phyloP scores from a whole-genome alignment of 78 protist species.

The Goniomonas avonlea region DNA sequence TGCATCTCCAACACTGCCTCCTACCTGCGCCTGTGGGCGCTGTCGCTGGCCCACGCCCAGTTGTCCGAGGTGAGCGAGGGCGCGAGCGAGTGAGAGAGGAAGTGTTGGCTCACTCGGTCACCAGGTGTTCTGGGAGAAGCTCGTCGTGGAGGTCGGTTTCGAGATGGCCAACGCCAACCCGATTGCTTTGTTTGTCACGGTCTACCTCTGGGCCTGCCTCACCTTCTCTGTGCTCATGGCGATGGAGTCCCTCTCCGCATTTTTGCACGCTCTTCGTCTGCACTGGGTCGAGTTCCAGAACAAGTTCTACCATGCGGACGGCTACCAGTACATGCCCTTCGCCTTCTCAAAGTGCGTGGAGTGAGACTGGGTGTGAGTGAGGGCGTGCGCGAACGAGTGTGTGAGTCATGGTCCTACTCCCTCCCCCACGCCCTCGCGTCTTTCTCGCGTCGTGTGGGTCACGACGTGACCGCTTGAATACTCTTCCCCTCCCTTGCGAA shows the following conservation, averaged over 20 bases:
- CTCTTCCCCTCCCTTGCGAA: too few species aligned
- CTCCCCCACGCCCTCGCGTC: too few species aligned
- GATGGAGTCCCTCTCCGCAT: constrained; percentile 98
- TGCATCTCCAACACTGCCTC: constrained; percentile 99
- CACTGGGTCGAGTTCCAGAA: constrained; percentile 98
- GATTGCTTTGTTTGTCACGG: not conserved
- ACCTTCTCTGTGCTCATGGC: constrained; percentile 85
- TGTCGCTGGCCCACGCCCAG: constrained; percentile 96
- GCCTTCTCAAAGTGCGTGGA: too few species aligned
- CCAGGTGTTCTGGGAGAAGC: constrained; percentile 61
- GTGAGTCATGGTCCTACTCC: too few species aligned
- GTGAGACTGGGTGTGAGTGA: too few species aligned
- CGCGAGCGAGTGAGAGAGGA: not conserved
- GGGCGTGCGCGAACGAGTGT: too few species aligned
- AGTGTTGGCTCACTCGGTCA: not conserved
- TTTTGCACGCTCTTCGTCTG: constrained; percentile 98
- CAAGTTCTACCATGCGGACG: constrained; percentile 86
- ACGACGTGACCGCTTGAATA: too few species aligned
- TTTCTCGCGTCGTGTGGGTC: too few species aligned
- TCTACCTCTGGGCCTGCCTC: constrained; percentile 34
- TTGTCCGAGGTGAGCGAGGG: constrained; percentile 25
- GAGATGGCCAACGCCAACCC: not conserved
- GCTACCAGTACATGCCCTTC: constrained; percentile 66
- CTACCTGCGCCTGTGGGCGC: constrained; percentile 98
- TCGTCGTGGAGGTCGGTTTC: constrained; percentile 22